Percentiles rank a stretch among this genome's conserved stretches.
Conservation (phyloP, 2,329 filamentous ascomycete genomes). For the Seiridium unicorne region DNA sequence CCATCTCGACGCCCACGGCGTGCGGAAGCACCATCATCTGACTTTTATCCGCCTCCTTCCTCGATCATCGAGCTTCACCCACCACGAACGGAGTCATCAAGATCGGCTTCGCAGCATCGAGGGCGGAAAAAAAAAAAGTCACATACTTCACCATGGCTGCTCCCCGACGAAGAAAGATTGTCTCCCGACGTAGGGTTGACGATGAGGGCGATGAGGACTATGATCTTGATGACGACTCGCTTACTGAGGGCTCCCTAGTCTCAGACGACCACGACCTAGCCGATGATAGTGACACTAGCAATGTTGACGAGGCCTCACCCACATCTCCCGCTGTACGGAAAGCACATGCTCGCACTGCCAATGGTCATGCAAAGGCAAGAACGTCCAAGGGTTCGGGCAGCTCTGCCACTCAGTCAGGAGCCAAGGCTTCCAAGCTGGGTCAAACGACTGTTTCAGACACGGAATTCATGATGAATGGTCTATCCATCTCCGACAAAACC, state of each 20-base stretch:
- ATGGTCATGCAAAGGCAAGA: slow-evolving; percentile 32
- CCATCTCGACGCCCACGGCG: slow-evolving; percentile 28
- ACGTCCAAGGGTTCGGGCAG: slow-evolving; percentile 22
- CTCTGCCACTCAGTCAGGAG: slow-evolving; percentile 26
- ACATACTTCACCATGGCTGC: slow-evolving; percentile 39
- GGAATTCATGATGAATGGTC: slow-evolving; percentile 57
- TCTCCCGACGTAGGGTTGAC: slow-evolving; percentile 67
- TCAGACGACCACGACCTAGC: slow-evolving; percentile 61
- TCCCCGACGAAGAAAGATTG: slow-evolving; percentile 60
- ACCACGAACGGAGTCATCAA: slow-evolving; percentile 1
- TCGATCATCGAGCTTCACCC: neutral
- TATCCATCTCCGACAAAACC: slow-evolving; percentile 43
- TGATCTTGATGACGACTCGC: slow-evolving; percentile 64
- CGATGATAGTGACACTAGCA: slow-evolving; percentile 64
- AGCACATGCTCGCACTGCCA: slow-evolving; percentile 22
- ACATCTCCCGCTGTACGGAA: slow-evolving; percentile 28
- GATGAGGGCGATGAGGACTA: slow-evolving; percentile 71
- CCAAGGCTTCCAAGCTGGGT: slow-evolving; percentile 32
- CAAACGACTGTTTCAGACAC: slow-evolving; percentile 45
- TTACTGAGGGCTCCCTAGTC: slow-evolving; percentile 61
- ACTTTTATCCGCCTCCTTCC: slow-evolving; percentile 9
- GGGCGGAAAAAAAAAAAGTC: slow-evolving; percentile 11
- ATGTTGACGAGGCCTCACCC: slow-evolving; percentile 56
- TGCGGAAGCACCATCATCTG: slow-evolving; percentile 19
- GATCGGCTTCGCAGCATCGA: slow-evolving; percentile 2